Evolutionary conservation across 2,329 filamentous ascomycete species (phyloP), one percentile per base, ranked within the genome.

Genomic region (Cytospora paraplurivora): DNA sequence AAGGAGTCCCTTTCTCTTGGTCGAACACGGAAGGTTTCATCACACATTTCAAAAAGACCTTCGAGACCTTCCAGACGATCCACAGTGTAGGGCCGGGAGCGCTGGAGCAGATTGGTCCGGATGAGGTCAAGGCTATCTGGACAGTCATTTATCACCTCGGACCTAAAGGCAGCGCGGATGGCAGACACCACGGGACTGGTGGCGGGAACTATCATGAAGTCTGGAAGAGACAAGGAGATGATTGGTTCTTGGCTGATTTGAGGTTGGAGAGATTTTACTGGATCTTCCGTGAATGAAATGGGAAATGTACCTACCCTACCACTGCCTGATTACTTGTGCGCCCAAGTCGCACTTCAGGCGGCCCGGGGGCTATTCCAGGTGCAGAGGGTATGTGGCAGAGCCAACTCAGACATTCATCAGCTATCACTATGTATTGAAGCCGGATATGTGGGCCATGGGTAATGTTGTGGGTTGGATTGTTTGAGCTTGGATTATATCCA

Each of bases 51-150:
- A 33, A 34, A 33, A 64, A 62, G 10, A 66, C 68, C 50, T 68
- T 72, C 35, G 59, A 64, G 3, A 49, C 19, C 19, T 59, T 69
- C 38, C 67, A 72, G 47, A 70, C 68, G 11, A 60, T 69, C 51
- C 71, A 72, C 63, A 69, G 68, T 49, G 55, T 73, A 8, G 67
- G 67, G 10, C 47, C 56, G 3, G 70, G 70, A 1, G 69, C 71
- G 52, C 69, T 73, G 34, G 69, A 71, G 62, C 69, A 69, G 49
- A 66, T 65, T 15, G 66, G 54, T 13, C 60, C 66, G 6, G 69
- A 69, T 59, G 69, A 72, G 53, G 68, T 72, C 56, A 68, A 68
- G 55, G 67, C 67, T 7, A 57, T 71, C 3, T 73, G 72, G 19
- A 66, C 60, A 17, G 38, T 65, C 11, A 61, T 63, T 0, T 57